Base-by-base conservation (phyloP, 179 eudicot species). In the Spinacia oleracea region DNA sequence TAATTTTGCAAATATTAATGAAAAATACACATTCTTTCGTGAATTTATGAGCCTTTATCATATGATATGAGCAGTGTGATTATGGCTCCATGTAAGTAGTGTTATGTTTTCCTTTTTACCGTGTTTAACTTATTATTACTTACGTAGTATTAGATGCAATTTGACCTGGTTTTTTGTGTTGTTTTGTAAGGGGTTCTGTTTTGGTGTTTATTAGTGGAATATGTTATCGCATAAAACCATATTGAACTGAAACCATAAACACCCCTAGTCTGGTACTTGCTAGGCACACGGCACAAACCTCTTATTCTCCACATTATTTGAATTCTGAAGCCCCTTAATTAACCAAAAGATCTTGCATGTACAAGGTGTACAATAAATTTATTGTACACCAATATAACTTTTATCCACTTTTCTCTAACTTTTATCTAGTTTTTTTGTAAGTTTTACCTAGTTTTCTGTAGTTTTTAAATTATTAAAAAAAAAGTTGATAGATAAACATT, bases 1-100 rank as follows among this genome's bases (percentile, higher is more conserved):
- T 67, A 35, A 9, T 35, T 74, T 74, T 74, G 76, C 75, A 78
- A 79, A 76, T 83, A 58, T 83, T 72, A 77, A 74, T 76, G 77
- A 67, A 29, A 29, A 80, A 67, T 72, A 21, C 51, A 35, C 42
- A 69, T 76, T 76, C 68, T 77, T 79, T 51, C 55, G 74, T 82
- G 66, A 18, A 71, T 70, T 43, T 10, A 9, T 38, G 40, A 34
- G 7, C 73, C 23, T 67, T 46, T 58, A 53, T 38, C 35, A 40
- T 15, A 15, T 32, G 63, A 40, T 15, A 15, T 32, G 63, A 73
- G 62, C 27, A 31, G 3, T 20, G 14, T 43, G 20, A 25, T 23
- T 70, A 10, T 5, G 51, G 70, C 43, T 65, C 45, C 43, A 15
- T 32, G 31, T 14, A 63, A n/a, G 45, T 32, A 15, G 35, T 65